Evolutionary conservation across 2,329 filamentous ascomycete genomes (phyloP).

Genomic region (Helotiales sp.): DNA sequence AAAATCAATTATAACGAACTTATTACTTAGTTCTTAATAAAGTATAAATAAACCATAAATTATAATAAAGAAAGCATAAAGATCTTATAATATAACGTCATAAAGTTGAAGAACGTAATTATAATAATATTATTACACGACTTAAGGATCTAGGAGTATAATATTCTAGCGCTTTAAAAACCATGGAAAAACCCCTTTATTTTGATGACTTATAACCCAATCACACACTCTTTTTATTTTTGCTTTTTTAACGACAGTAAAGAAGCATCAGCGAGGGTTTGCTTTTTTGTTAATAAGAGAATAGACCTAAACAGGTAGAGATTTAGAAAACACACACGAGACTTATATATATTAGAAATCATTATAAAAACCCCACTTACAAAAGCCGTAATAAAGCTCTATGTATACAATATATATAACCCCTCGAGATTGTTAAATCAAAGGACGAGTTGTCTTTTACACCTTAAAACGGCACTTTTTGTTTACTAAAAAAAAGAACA

Average conservation of each 20-base stretch:
- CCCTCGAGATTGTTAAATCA: not conserved
- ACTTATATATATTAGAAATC: not conserved
- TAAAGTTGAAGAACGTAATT: conserved; percentile 15
- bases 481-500: not conserved
- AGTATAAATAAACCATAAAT: too few relatives aligned
- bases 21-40: too few relatives aligned
- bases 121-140: conserved; percentile 37
- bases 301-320: not conserved
- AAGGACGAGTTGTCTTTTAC: not conserved
- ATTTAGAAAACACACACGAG: not conserved
- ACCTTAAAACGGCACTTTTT: not conserved
- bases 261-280: conserved; percentile 1
- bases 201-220: conserved; percentile 37
- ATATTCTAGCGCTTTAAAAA: conserved; percentile 37
- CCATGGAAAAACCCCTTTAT: conserved; percentile 35
- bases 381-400: not conserved
- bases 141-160: conserved; percentile 31
- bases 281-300: conserved; percentile 7
- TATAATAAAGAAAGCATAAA: too few relatives aligned
- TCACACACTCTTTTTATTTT: conserved; percentile 32
- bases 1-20: too few relatives aligned
- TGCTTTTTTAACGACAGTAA: conserved; percentile 6
- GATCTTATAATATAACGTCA: not conserved
- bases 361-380: not conserved
- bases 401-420: not conserved